These are phyloP conservation scores for Helminthosporium solani DNA, from an alignment of 2,329 filamentous ascomycete species.

Conservation along the genomic window DNA sequence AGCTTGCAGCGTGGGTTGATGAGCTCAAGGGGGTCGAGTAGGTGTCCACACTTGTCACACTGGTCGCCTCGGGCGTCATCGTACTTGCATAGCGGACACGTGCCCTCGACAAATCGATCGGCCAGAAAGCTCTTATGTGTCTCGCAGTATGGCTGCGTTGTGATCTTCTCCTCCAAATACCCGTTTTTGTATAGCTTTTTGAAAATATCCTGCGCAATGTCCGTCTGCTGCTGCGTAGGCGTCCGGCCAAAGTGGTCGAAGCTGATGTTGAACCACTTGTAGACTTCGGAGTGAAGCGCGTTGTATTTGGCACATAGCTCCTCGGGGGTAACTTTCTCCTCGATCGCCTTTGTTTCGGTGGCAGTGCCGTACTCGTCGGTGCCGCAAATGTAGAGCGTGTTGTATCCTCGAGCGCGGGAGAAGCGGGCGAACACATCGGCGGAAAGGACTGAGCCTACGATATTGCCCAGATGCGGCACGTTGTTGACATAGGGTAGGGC, in stretches of 20 bases:
- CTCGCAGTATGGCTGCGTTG: constrained; percentile 88
- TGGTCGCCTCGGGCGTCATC: constrained; percentile 55
- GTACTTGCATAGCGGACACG: constrained; percentile 68
- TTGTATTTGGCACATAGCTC: constrained; percentile 93
- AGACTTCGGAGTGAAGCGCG: constrained; percentile 83
- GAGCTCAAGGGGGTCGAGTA: constrained; percentile 52
- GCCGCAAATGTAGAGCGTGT: constrained; percentile 83
- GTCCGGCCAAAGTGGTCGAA: constrained; percentile 97
- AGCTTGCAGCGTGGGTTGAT: constrained; percentile 79
- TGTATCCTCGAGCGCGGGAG: constrained; percentile 75
- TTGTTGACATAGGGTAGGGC: constrained; percentile 85
- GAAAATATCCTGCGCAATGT: constrained; percentile 93
- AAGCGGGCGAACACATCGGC: constrained; percentile 78
- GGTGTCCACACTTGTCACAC: constrained; percentile 53
- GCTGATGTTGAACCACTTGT: constrained; percentile 92
- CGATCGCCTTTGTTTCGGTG: constrained; percentile 91
- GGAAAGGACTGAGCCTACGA: constrained; percentile 63
- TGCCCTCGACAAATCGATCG: constrained; percentile 74
- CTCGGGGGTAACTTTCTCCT: constrained; percentile 78
- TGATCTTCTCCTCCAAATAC: constrained; percentile 81
- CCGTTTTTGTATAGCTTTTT: constrained; percentile 83
- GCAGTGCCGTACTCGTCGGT: constrained; percentile 95
- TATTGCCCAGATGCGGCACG: constrained; percentile 67
- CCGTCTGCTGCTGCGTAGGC: constrained; percentile 82
- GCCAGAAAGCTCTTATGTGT: constrained; percentile 52